Conservation (phyloP, 176 grass and related monocot genomes). For the Bolboschoenus planiculmis region DNA sequence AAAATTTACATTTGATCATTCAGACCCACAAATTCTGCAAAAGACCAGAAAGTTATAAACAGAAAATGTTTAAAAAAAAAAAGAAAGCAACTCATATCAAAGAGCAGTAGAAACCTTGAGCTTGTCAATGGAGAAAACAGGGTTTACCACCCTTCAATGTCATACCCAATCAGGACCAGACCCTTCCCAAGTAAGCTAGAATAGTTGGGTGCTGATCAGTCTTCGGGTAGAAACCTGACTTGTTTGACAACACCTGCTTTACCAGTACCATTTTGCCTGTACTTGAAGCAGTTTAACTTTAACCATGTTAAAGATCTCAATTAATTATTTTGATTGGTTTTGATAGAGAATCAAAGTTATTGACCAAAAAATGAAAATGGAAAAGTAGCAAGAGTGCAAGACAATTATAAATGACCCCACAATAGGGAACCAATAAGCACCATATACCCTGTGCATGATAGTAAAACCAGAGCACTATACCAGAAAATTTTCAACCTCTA, state of each 20-base stretch:
- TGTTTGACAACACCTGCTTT: constrained; percentile 34
- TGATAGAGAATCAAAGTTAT: too few relatives aligned
- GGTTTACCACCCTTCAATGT: constrained; percentile 47
- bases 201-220: not conserved
- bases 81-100: not conserved
- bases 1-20: not conserved
- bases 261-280: constrained; percentile 28
- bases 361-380: too few relatives aligned
- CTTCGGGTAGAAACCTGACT: constrained; percentile 33
- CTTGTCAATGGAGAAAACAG: constrained; percentile 49
- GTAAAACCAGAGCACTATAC: too few relatives aligned
- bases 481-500: too few relatives aligned
- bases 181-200: constrained; percentile 43
- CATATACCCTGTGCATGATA: too few relatives aligned
- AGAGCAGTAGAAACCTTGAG: constrained; percentile 30
- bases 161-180: constrained; percentile 39
- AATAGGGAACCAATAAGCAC: too few relatives aligned
- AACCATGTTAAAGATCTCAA: too few relatives aligned
- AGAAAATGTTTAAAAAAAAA: not conserved
- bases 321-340: too few relatives aligned
- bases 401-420: too few relatives aligned
- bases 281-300: too few relatives aligned
- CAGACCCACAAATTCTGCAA: not conserved
- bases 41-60: not conserved
- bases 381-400: too few relatives aligned